Evolutionary conservation across 2,329 filamentous ascomycete species (phyloP), one percentile per base, ranked within the genome.

Genomic region (Cryphonectria japonica): DNA sequence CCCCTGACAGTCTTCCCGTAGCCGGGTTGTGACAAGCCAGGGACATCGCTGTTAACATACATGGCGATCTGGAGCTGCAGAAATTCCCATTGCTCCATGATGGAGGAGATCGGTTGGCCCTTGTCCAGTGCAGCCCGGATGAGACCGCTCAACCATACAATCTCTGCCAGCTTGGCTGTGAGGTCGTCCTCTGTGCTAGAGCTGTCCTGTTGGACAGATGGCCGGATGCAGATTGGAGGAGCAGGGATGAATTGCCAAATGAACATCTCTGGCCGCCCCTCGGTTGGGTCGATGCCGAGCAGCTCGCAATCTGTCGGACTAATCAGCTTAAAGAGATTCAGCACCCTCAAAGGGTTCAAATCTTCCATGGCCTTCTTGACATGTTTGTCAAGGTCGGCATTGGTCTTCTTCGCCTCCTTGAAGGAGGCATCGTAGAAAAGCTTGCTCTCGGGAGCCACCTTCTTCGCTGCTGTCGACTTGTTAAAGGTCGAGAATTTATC

Each of bases 21-120:
- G 11, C 94, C 93, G 16, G 91, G 91, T 76, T 97, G 94, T 76
- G 95, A 91, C n/a, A 99, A 87, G 39, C 95, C 95, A 0, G 96
- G 96, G 2, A 97, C 91, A 76, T 98, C 95, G 74, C 95, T 97
- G 83, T 99, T 98, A 80, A 99, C 95, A 79, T 99, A 98, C 87
- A 98, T 94, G 72, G 95, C 96, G 72, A 98, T 93, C 78, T 98
- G 95, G 11, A 97, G 87, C 78, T 98, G 95, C 72, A 99, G 84
- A 77, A 95, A 98, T 78, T 99, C 96, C 96, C 96, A 99, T 76
- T 97, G 94, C 79, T 99, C 96, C 91, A 98, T 97, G 70, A 98
- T 93, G 0, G 93, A 97, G 75, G 92, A 89, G 2, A 99, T 87
- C 0, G 94, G 90, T 19, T 95, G 93, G 13, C 95, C 95, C 75